Percentiles rank a stretch among this genome's conserved stretches.
Conservation (phyloP, 2,329 filamentous ascomycete species). For the Stromatinia cepivora region DNA sequence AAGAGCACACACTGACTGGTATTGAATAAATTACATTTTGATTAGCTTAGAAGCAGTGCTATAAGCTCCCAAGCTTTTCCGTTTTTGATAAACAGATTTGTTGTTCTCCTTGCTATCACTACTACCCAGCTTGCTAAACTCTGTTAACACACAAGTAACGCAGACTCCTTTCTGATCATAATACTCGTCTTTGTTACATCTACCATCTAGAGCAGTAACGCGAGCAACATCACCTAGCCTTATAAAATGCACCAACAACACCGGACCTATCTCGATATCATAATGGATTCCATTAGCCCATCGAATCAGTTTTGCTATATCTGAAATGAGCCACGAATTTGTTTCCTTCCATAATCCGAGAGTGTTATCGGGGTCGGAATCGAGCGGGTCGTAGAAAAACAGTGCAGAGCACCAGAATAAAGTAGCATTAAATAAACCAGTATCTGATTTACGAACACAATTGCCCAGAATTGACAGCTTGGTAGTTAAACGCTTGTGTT, state of each 20-base stretch:
- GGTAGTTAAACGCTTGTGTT: background rate
- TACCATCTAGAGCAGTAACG: background rate
- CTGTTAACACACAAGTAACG: background rate
- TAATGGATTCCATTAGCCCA: background rate
- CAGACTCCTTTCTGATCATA: background rate
- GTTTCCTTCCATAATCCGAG: background rate
- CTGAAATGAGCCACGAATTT: background rate
- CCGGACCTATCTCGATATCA: background rate
- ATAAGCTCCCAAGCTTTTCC: background rate
- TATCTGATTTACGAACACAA: background rate
- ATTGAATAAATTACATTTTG: background rate
- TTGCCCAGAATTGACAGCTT: background rate
- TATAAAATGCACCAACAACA: background rate
- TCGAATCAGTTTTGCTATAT: background rate
- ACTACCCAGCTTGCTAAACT: background rate
- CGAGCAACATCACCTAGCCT: background rate
- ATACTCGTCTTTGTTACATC: background rate
- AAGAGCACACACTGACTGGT: background rate
- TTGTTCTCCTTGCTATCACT: background rate
- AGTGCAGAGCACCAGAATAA: background rate
- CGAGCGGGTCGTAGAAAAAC: background rate
- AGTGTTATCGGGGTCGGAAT: background rate
- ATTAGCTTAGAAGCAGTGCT: background rate
- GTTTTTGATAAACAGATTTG: background rate
- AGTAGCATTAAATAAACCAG: background rate